phyloP scores from a whole-genome alignment of 768 basidiomycete genomes.

The Hortiboletus flavorubellus region DNA sequence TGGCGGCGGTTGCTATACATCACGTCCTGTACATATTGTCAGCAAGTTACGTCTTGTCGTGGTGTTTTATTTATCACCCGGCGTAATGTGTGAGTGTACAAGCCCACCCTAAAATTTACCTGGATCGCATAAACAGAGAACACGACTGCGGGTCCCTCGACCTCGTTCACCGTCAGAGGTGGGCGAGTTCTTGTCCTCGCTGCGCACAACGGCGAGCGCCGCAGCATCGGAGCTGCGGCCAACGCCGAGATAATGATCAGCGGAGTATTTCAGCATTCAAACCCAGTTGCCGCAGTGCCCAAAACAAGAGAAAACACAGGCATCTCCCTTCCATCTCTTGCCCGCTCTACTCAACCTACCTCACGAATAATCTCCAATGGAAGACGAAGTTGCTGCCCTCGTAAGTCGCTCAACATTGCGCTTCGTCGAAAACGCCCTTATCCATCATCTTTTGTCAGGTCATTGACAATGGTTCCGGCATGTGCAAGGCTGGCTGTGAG shows the following conservation, averaged over 20 bases:
- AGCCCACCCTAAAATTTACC: neutral
- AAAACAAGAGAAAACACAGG: constrained; percentile 23
- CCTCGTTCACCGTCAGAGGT: neutral
- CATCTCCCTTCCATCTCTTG: constrained; percentile 10
- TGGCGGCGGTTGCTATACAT: neutral
- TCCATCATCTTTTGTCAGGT: constrained; percentile 44
- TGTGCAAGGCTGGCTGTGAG: constrained; percentile 99
- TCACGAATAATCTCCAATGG: constrained; percentile 41
- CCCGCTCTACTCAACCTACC: constrained; percentile 19
- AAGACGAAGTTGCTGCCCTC: constrained; percentile 63
- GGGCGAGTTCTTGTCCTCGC: neutral
- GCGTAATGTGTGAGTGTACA: neutral
- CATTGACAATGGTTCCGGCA: constrained; percentile 94
- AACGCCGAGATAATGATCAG: neutral
- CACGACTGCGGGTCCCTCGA: neutral
- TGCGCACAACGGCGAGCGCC: neutral
- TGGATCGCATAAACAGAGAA: neutral
- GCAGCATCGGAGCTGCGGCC: neutral
- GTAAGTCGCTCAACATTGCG: constrained; percentile 25
- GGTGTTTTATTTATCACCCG: neutral
- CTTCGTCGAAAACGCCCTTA: constrained; percentile 1
- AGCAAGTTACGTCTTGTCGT: too few species aligned
- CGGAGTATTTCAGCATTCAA: constrained; percentile 28
- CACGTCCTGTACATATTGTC: neutral
- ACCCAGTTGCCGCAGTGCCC: constrained; percentile 13